These are phyloP conservation scores for Areca catechu DNA, from an alignment of 176 grass and related monocot genomes.

Conservation along the genomic window DNA sequence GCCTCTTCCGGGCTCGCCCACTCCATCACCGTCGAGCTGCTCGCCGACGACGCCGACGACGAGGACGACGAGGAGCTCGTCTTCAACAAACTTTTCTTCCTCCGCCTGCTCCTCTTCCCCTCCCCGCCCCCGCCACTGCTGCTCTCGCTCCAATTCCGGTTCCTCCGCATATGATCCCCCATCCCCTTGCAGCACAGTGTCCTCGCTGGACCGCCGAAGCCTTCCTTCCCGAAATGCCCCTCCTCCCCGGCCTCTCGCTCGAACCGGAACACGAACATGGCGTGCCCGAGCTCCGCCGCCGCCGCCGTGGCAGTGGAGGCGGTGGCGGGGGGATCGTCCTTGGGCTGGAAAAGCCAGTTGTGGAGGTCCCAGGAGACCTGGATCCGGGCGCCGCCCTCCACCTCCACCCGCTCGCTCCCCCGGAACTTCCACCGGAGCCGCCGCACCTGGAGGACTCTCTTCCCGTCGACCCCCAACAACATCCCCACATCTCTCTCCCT, in stretches of 20 bases:
- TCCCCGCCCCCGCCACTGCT: slow-evolving; percentile 43
- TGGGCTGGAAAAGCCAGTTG: slow-evolving; percentile 65
- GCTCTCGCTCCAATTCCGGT: slow-evolving; percentile 58
- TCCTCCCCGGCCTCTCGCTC: slow-evolving; percentile 30
- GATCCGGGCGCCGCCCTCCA: slow-evolving; percentile 43
- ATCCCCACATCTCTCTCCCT: slow-evolving; percentile 45
- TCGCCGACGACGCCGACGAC: slow-evolving; percentile 39
- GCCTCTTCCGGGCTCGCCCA: slow-evolving; percentile 73
- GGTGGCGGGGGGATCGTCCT: slow-evolving; percentile 26
- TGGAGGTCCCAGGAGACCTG: slow-evolving; percentile 89
- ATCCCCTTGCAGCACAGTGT: slow-evolving; percentile 7
- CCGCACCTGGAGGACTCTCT: slow-evolving; percentile 55
- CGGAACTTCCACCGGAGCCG: slow-evolving; percentile 91
- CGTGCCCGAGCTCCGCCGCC: slow-evolving; percentile 33
- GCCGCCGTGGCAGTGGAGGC: not conserved
- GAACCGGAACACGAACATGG: slow-evolving; percentile 84
- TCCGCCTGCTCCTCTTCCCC: slow-evolving; percentile 41
- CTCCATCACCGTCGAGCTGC: slow-evolving; percentile 77
- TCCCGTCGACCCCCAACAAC: slow-evolving; percentile 58
- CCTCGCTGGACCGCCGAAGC: slow-evolving; percentile 8
- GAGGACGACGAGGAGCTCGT: slow-evolving; percentile 46
- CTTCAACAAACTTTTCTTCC: slow-evolving; percentile 32
- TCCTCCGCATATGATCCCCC: slow-evolving; percentile 37
- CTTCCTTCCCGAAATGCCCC: slow-evolving; percentile 9
- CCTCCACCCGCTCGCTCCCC: slow-evolving; percentile 66